These are phyloP conservation scores for Lathyrus oleraceus DNA, from an alignment of 306 rosid genomes.

Conservation along the genomic window DNA sequence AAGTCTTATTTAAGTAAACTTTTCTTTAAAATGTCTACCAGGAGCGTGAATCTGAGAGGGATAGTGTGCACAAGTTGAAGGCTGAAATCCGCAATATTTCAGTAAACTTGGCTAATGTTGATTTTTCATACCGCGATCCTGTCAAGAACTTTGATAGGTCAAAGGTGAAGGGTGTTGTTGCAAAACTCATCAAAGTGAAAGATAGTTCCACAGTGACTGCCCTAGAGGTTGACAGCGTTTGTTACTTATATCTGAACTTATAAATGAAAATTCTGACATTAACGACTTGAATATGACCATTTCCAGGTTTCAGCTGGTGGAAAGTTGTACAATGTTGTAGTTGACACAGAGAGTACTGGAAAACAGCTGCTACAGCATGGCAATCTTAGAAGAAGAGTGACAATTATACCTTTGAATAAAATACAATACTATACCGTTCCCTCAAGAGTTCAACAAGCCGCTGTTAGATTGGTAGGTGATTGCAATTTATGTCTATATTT, in stretches of 20 bases:
- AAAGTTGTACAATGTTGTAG: conserved; percentile 87
- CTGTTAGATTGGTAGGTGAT: conserved; percentile 66
- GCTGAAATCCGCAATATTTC: conserved; percentile 83
- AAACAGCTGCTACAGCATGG: conserved; percentile 90
- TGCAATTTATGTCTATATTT: conserved; percentile 7
- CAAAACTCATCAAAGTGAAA: conserved; percentile 87
- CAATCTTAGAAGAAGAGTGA: conserved; percentile 83
- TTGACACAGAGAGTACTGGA: conserved; percentile 88
- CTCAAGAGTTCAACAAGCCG: conserved; percentile 62
- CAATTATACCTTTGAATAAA: conserved; percentile 93
- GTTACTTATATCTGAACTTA: conserved; percentile 13
- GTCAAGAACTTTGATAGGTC: conserved; percentile 83
- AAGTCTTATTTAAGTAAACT: conserved; percentile 21
- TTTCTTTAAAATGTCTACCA: conserved; percentile 36
- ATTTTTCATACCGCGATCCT: conserved; percentile 79
- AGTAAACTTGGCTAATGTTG: conserved; percentile 71
- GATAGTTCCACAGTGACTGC: conserved; percentile 85
- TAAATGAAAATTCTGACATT: conserved; percentile 18
- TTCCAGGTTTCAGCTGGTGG: conserved; percentile 96
- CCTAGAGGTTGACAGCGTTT: conserved; percentile 66
- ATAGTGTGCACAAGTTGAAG: conserved; percentile 70
- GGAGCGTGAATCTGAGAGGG: conserved; percentile 78
- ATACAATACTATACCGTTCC: conserved; percentile 64
- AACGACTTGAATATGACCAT: conserved; percentile 22
- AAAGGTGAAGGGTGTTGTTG: conserved; percentile 94